phyloP scores from a whole-genome alignment of 2,329 filamentous ascomycete species.

The Alternaria infectoria region DNA sequence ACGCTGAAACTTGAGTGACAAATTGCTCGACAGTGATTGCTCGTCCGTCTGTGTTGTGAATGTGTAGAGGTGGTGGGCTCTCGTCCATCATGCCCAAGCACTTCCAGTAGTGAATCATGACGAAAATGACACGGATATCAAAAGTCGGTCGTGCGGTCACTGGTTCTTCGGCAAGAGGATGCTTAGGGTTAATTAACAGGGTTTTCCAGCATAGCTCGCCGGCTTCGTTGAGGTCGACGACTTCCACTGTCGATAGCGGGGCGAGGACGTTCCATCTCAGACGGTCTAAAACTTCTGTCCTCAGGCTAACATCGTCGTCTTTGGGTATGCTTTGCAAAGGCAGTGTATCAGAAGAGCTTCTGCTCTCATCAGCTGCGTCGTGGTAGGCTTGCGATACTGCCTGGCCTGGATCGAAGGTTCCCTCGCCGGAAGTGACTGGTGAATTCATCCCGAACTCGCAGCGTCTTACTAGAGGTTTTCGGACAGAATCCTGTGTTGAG shows the following conservation, averaged over 20 bases:
- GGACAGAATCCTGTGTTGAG: background rate
- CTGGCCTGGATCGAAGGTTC: background rate
- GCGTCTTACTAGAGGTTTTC: background rate
- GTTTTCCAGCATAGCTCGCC: background rate
- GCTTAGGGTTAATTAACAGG: background rate
- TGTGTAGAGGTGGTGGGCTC: background rate
- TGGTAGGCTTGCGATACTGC: background rate
- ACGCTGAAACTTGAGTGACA: background rate
- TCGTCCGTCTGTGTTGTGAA: background rate
- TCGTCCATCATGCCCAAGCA: background rate
- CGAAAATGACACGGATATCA: fast-evolving
- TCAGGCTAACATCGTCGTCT: background rate
- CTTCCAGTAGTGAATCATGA: fast-evolving
- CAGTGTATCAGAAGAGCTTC: background rate
- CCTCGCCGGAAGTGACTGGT: background rate
- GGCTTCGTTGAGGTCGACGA: background rate
- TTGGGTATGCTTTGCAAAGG: background rate
- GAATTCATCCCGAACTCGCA: background rate
- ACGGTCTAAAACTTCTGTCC: background rate
- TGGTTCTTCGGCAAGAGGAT: background rate
- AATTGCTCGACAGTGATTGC: background rate
- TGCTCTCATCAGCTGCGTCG: background rate
- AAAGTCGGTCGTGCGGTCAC: background rate
- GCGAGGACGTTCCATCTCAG: background rate
- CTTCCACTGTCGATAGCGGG: background rate